Base-by-base conservation (phyloP, 371 early-diverging fungal species). In the Smittium culicis region DNA sequence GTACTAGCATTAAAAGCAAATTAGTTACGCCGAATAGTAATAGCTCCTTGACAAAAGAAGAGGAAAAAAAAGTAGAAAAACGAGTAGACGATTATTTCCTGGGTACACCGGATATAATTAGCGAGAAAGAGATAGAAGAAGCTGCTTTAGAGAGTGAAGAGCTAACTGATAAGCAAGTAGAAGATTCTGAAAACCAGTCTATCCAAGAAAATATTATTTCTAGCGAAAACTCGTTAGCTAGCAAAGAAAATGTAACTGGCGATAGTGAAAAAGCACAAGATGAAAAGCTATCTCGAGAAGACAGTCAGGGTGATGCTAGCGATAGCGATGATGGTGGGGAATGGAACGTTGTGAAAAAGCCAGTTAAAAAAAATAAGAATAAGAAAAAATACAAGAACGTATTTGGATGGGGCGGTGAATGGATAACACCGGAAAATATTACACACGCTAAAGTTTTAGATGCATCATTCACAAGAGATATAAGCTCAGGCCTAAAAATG, bases 401-500 rank as follows among this genome's bases (percentile, higher is more conserved):
- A 24, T 55, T 55, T 61, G 62, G 77, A 64, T 76, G 73, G 30
- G 71, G 70, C 63, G 92, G 88, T 61, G 91, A 82, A 35, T 97
- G 97, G 98, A 96, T 97, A 70, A 96, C 98, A 16, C 96, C 98
- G 0, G 76, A 80, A 24, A 96, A 94, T 71, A 79, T 95, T 35
- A 78, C 83, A 84, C 68, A 85, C 68, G 58, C 71, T 56, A 30
- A 58, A 35, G 24, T 8, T 5, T 31, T 62, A 2, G 66, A 65
- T 29, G 14, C 31, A 16, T 83, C 82, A 34, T 72, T 75, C 59
- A 82, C 82, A 29, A 70, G 68, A 69, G 73, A 77, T 45, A 68
- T 77, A 66, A 67, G 70, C 35, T 65, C 71, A 2, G 63, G 54
- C 29, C 65, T 76, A 68, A n/a, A 66, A 67, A 24, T 66, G 71